phyloP scores from a whole-genome alignment of 257 asterid species.

The Anisodus acutangulus region DNA sequence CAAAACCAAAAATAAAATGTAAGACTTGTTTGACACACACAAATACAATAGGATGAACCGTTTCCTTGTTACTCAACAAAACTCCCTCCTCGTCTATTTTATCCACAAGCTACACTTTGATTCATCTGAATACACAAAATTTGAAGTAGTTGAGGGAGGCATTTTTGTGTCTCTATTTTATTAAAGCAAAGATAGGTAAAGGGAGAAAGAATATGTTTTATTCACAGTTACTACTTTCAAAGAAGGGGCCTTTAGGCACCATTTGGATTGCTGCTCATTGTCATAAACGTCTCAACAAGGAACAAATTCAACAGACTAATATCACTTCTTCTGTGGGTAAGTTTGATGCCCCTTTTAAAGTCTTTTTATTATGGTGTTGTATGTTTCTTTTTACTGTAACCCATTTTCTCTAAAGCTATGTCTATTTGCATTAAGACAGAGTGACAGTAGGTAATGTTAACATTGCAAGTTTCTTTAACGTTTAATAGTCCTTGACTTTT shows the following conservation, averaged over 20 bases:
- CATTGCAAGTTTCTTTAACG: not conserved
- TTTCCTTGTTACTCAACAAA: not conserved
- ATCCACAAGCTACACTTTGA: not conserved
- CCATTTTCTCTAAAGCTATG: not conserved
- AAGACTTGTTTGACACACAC: conserved; percentile 29
- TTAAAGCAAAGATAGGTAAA: conserved; percentile 27
- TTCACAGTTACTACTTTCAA: conserved; percentile 73
- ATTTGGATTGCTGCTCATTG: conserved; percentile 98
- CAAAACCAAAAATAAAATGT: not conserved
- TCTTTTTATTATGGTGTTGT: not conserved
- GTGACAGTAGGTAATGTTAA: not conserved
- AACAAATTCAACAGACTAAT: conserved; percentile 63
- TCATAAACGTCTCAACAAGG: conserved; percentile 58
- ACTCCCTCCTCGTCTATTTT: not conserved
- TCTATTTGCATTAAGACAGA: not conserved
- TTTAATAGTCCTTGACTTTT: not conserved
- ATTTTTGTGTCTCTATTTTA: conserved; percentile 8
- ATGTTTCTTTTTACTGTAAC: not conserved
- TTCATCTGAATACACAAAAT: not conserved
- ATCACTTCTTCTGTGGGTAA: conserved; percentile 80
- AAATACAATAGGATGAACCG: conserved; percentile 24
- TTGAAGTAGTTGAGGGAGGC: not conserved
- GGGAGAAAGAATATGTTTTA: conserved; percentile 57
- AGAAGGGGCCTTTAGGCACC: conserved; percentile 71
- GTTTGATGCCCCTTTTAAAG: conserved; percentile 34